Base-by-base conservation (phyloP, 441 rosid genomes). In the Erysimum cheiri region DNA sequence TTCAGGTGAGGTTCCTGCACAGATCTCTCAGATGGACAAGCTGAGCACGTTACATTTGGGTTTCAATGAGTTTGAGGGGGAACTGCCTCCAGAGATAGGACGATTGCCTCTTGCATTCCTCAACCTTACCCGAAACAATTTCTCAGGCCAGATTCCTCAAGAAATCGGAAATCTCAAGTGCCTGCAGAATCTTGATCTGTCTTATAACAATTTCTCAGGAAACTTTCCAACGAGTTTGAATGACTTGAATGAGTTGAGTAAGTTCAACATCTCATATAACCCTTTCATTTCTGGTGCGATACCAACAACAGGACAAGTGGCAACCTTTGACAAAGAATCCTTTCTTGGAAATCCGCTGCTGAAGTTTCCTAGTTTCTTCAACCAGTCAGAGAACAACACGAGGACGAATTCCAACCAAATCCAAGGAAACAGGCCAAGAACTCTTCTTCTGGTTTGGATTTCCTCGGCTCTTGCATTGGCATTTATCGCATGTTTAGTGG, bases 211-310 rank as follows among this genome's bases (percentile, higher is more conserved):
- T 28, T 89, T 93, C 78, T 91, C 97, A 17, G 97, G 97, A 32
- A 43, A 35, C 40, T 88, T 91, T 55, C 97, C 98, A 0, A 43
- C 75, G 0, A 86, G 85, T 83, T 76, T 93, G 64, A 85, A 74
- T 64, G 66, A 72, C 43, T 78, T 91, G 86, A 59, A 60, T 15
- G 87, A 85, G 43, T 72, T 93, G 35, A 93, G 73, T 77, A 87
- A 87, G 84, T 91, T 93, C 81, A 93, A 93, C 71, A 79, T 93
- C 77, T 93, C 98, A 9, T 88, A 72, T 82, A 93, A 93, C 81
- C 93, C 87, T 3, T 35, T 77, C 9, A 84, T 93, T 54, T 80
- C 92, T 0, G 98, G 97, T 0, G 43, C 28, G 60, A 74, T 91
- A 62, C 95, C 97, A 11, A 33, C 78, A n/a, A 88, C 92, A 0